Conservation (phyloP, 169 alveolate genomes). For the Plasmodium malariae region DNA sequence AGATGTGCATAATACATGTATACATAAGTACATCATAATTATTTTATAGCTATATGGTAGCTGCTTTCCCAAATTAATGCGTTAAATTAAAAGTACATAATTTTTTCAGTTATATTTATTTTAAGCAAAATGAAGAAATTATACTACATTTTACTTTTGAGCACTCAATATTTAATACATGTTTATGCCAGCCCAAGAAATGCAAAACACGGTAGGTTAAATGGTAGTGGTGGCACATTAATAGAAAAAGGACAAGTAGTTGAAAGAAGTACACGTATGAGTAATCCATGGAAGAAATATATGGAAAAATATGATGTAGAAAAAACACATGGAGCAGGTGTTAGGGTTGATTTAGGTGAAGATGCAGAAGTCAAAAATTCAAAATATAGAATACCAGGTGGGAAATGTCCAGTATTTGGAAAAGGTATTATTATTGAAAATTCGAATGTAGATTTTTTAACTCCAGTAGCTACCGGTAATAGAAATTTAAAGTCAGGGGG, state of each 20-base stretch:
- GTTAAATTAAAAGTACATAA: neutral
- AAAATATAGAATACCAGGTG: slow-evolving; percentile 82
- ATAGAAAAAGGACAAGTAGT: neutral
- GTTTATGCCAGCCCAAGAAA: slow-evolving; percentile 1
- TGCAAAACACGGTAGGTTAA: neutral
- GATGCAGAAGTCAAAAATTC: slow-evolving; percentile 73
- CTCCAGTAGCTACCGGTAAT: slow-evolving; percentile 77
- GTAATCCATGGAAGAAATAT: slow-evolving; percentile 79
- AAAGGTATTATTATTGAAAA: slow-evolving; percentile 79
- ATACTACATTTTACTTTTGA: slow-evolving; percentile 37
- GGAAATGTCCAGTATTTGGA: slow-evolving; percentile 87
- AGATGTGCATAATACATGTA: neutral
- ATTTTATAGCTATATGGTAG: neutral
- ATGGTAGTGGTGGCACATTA: neutral
- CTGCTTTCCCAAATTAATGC: neutral
- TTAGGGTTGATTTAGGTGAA: slow-evolving; percentile 85
- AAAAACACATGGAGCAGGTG: slow-evolving; percentile 83
- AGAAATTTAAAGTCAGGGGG: slow-evolving; percentile 62
- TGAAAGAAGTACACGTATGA: slow-evolving; percentile 41
- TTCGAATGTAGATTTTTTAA: slow-evolving; percentile 79
- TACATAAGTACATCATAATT: too few relatives aligned
- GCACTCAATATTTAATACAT: slow-evolving; percentile 33
- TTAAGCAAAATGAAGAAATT: slow-evolving; percentile 46
- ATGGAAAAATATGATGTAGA: slow-evolving; percentile 85
- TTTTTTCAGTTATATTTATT: slow-evolving; percentile 15